Evolutionary conservation across 768 basidiomycete genomes (phyloP), one percentile per base, ranked within the genome.

Genomic region (Naganishia vishniacii): DNA sequence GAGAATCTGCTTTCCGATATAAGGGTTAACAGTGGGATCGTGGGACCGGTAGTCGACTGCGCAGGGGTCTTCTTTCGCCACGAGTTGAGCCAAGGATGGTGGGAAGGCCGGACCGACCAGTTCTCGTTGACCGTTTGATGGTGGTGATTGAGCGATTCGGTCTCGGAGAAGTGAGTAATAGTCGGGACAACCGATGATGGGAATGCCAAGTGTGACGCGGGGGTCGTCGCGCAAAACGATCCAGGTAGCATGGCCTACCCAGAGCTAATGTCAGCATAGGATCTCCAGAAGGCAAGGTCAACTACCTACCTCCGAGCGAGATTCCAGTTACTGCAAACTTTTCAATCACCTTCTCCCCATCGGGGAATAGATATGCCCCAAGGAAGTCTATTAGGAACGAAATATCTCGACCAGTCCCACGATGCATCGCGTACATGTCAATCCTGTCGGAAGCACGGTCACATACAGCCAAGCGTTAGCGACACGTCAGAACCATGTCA

Each of bases 361-460:
- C 67, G 0, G 90, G 89, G 72, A 86, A 93, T 9, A 93, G 74
- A 71, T 86, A 86, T 0, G 84, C 76, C 0, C 86, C 84, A 3
- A 93, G 80, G 63, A 88, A 86, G 72, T 92, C 89, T 59, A 91
- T 86, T 64, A 93, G 75, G 78, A 87, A 85, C 0, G 87, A 86
- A 7, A 91, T 82, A 70, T 93, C 91, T 40, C 81, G 79, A 2
- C 62, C 41, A 1, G 62, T 56, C 5, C 63, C 67, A 31, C 45
- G 44, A 34, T 48, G 44, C 18, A 62, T 79, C 5, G 81, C 75
- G 48, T 81, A 81, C 82, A 84, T 82, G 70, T 84, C 83, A 34
- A 80, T 67, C 11, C 74, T 75, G 49, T 18, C n/a, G 46, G 6
- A 60, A 8, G 5, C 34, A 48, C 34, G 53, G 20, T 48, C 26